Percentiles rank a stretch among this genome's conserved stretches.
These are phyloP conservation scores for Cystobasidium slooffiae DNA, from an alignment of 1,284 basidiomycete genomes.

Conservation along the genomic window DNA sequence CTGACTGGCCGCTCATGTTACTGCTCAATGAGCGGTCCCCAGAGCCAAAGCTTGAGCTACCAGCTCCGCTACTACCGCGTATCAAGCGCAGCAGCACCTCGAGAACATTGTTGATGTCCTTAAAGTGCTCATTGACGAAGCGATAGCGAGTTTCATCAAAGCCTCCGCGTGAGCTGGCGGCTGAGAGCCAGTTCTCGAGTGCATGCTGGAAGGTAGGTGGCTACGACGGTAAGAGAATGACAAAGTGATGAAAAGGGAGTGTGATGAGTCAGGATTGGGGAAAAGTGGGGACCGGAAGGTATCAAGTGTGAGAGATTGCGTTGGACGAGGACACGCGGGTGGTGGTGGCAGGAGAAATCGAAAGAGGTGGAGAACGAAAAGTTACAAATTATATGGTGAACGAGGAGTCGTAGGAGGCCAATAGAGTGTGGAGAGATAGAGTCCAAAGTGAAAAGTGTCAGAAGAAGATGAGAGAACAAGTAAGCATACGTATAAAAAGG, in stretches of 20 bases:
- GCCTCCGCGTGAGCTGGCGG: conserved; percentile 75
- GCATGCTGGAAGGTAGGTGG: conserved; percentile 88
- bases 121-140: conserved; percentile 85
- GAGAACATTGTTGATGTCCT: conserved; percentile 75
- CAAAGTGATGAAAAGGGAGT: conserved; percentile 26
- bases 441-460: background rate
- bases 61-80: conserved; percentile 70
- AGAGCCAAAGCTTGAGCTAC: conserved; percentile 61
- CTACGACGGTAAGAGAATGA: conserved; percentile 58
- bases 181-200: conserved; percentile 76
- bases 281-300: background rate
- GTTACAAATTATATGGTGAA: no score
- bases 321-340: no score
- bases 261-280: background rate
- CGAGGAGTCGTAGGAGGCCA: background rate
- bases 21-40: conserved; percentile 45
- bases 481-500: background rate
- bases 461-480: background rate
- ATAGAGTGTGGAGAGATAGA: background rate
- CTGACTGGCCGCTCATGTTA: conserved; percentile 62
- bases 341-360: no score
- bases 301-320: background rate
- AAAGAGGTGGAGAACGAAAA: no score
- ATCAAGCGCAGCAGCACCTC: conserved; percentile 88
- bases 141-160: conserved; percentile 74